A percentile compares a stretch with the other conserved stretches of the same genome.
These are phyloP conservation scores for Colletotrichum sp. DNA, from an alignment of 2,329 filamentous ascomycete genomes.

Conservation along the genomic window DNA sequence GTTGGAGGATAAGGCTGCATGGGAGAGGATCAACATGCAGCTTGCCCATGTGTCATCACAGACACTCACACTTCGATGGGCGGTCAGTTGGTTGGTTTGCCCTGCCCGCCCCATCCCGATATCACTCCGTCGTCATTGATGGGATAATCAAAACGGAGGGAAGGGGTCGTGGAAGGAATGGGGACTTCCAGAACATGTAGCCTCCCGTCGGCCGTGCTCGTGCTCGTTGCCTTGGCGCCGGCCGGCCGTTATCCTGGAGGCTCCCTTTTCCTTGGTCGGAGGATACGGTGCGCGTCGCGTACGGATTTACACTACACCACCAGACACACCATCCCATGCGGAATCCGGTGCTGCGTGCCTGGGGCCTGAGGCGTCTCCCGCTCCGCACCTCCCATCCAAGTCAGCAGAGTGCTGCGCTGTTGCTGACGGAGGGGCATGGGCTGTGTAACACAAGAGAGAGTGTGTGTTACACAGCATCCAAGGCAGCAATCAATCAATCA, in stretches of 20 bases:
- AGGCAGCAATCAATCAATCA: neutral
- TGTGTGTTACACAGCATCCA: conserved; percentile 3
- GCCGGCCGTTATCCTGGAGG: neutral
- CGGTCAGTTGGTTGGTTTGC: neutral
- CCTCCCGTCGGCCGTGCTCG: neutral
- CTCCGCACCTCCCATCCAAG: conserved; percentile 7
- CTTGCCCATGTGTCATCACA: conserved; percentile 15
- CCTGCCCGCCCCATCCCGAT: neutral
- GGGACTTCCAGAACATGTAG: conserved; percentile 7
- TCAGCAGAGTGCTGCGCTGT: neutral
- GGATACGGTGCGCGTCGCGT: neutral
- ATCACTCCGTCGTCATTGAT: neutral
- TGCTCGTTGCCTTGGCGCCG: neutral
- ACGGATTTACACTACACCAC: neutral
- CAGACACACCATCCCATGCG: neutral
- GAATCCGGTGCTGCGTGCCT: neutral
- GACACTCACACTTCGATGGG: neutral
- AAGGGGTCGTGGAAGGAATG: neutral
- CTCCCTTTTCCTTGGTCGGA: neutral
- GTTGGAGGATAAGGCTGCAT: conserved; percentile 18
- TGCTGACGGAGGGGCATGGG: conserved; percentile 2
- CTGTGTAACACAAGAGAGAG: neutral
- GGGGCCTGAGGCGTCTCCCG: conserved; percentile 1
- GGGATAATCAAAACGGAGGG: neutral
- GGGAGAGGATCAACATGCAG: conserved; percentile 12